phyloP scores from a whole-genome alignment of 495 filamentous ascomycete genomes.

The Clohesyomyces aquaticus region DNA sequence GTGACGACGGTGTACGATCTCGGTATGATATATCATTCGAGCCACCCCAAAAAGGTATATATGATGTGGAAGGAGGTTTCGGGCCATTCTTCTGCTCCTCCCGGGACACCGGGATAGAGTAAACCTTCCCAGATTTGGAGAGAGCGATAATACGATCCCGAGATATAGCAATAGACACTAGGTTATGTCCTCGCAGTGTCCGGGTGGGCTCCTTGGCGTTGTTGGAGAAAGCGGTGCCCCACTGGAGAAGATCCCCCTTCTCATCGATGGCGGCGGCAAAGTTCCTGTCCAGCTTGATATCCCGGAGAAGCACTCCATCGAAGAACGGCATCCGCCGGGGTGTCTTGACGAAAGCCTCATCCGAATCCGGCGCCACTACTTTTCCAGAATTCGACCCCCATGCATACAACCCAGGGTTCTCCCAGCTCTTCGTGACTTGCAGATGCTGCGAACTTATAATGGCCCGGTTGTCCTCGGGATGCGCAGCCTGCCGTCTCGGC shows the following conservation, averaged over 20 bases:
- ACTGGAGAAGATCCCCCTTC: slow-evolving; percentile 87
- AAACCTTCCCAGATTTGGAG: slow-evolving; percentile 75
- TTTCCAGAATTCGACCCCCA: slow-evolving; percentile 90
- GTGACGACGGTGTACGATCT: slow-evolving; percentile 63
- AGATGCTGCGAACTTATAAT: slow-evolving; percentile 75
- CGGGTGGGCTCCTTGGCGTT: slow-evolving; percentile 60
- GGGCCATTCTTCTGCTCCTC: slow-evolving; percentile 66
- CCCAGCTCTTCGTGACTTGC: slow-evolving; percentile 85
- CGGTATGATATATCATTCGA: slow-evolving; percentile 70
- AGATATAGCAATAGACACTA: slow-evolving; percentile 72
- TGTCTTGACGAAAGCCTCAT: slow-evolving; percentile 73
- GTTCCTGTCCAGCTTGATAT: slow-evolving; percentile 80
- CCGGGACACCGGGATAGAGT: slow-evolving; percentile 79
- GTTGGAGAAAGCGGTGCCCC: slow-evolving; percentile 77
- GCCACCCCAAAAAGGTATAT: slow-evolving; percentile 74
- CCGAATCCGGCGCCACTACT: slow-evolving; percentile 82
- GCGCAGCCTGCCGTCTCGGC: slow-evolving; percentile 51
- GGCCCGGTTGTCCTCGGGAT: slow-evolving; percentile 72
- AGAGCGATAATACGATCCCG: slow-evolving; percentile 82
- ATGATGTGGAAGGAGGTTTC: slow-evolving; percentile 66
- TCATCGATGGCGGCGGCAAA: slow-evolving; percentile 90
- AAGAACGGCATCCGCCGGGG: slow-evolving; percentile 82
- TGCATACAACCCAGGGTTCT: slow-evolving; percentile 85
- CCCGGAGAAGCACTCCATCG: slow-evolving; percentile 79
- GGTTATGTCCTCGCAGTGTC: slow-evolving; percentile 81